Evolutionary conservation across 345 rosid genomes (phyloP), one percentile per base, ranked within the genome.

Genomic region (Durio zibethinus): DNA sequence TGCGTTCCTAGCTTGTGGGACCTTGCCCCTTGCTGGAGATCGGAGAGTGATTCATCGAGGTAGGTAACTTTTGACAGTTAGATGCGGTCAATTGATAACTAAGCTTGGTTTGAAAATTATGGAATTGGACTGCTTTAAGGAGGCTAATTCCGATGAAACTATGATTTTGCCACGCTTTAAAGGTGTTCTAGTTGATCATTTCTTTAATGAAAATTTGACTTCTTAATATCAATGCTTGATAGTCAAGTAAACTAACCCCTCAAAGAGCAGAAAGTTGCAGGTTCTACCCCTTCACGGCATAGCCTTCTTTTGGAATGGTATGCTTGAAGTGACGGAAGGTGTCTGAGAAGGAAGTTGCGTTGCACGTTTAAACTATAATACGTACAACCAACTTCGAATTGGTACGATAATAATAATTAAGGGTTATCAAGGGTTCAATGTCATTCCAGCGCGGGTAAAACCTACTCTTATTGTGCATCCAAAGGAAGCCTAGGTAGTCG

Each of bases 1-100:
- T 47, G 74, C 59, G 47, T 70, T 48, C 59, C 57, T 29, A 8
- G n/a, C 42, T 27, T 70, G 74, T 70, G 25, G 64, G 59, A 48
- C 42, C 74, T 47, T 70, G 3, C 4, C 6, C 4, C 21, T 70
- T 48, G 59, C 38, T 9, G 23, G 27, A 64, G 14, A 36, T 18
- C 36, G 69, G 69, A 42, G 53, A 67, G 16, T 23, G 40, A 69
- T 45, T 69, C 2, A 35, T 36, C 36, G 8, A 2, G 45, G 23
- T 16, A 62, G 35, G 15, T 40, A 11, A 42, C 8, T 66, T 23
- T 42, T 35, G 10, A 50, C 54, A 15, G 54, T 15, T 50, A 15
- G 54, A 50, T 50, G 7, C 54, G 7, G 61, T n/a, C 29, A 23
- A 12, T 60, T 0, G 8, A 27, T 5, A 60, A n/a, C 2, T 29